Evolutionary conservation across 805 yeast species (phyloP), one percentile per base, ranked within the genome.

Genomic region (Metschnikowia lochheadii): DNA sequence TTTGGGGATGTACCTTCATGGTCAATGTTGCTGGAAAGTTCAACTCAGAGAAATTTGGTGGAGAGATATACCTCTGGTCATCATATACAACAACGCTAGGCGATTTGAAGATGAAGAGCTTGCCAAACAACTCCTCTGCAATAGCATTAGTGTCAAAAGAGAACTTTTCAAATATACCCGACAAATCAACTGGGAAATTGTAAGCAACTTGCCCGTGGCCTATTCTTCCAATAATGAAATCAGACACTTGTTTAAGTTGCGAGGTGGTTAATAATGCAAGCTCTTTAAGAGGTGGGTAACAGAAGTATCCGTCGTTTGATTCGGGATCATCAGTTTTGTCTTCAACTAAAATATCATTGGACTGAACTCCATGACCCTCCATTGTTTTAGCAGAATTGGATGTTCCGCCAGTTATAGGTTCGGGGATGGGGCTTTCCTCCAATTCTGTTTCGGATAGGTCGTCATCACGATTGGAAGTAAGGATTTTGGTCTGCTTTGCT

Each of bases 11-110:
- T 23, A 78, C 78, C 59, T 85, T 89, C 38, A 87, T 57, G 0
- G 88, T 81, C 5, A 87, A 79, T 0, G 84, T 83, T 0, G 94
- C 89, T 5, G 91, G 91, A 17, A 85, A 87, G 61, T 87, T 87
- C 47, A 87, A 61, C 0, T 91, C 94, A 49, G 73, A 66, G 0
- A 94, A 94, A 38, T 79, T 73, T 1, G 90, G 90, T 49, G 21
- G 21, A 15, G 83, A 81, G 14, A 29, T 39, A 5, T 38, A 42
- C 2, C 60, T 53, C n/a, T 67, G 76, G 32, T 79, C 78, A n/a
- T 83, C 81, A 58, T 86, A 85, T 0, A 85, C 89, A 52, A 80
- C 80, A 1, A 86, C 81, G 2, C 79, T 69, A 51, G 76, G 76
- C 33, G 70, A 64, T 26, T 77, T 73, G 53, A 86, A 79, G 32